Evolutionary conservation across 2,329 filamentous ascomycete genomes (phyloP).

Genomic region (Aspergillus calidoustus): DNA sequence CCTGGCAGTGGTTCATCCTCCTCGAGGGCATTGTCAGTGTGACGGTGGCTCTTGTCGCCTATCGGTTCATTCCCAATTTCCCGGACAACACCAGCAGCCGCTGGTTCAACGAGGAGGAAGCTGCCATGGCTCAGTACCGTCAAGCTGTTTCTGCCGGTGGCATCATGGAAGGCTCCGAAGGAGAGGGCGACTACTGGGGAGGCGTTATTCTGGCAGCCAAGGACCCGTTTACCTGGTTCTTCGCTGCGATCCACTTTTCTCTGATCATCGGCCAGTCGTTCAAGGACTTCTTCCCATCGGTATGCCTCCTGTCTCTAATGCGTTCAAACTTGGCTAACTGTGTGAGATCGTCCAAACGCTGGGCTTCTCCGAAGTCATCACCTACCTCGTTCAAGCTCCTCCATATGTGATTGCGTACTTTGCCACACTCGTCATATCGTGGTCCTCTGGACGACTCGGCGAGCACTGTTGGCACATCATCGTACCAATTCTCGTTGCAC

Average conservation of each 20-base stretch:
- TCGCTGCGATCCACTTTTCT: conserved; percentile 15
- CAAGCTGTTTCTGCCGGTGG: conserved; percentile 15
- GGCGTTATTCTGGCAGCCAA: conserved; percentile 16
- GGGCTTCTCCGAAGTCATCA: conserved; percentile 15
- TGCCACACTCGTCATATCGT: conserved; percentile 13
- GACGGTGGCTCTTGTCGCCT: conserved; percentile 7
- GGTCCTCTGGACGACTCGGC: conserved; percentile 12
- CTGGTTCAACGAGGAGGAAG: conserved; percentile 17
- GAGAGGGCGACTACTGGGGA: background rate
- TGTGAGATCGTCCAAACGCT: conserved; percentile 15
- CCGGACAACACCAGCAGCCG: conserved; percentile 9
- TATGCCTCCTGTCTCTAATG: background rate
- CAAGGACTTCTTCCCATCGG: conserved; percentile 21
- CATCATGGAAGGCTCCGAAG: conserved; percentile 8
- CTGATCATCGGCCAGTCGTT: conserved; percentile 19
- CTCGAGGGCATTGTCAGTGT: conserved; percentile 18
- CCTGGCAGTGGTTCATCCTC: conserved; percentile 18
- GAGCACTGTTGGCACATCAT: conserved; percentile 21
- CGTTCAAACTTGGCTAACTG: background rate
- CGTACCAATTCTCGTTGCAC: conserved; percentile 10
- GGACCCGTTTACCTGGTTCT: conserved; percentile 18
- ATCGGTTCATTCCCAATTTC: conserved; percentile 16
- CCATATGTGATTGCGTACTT: conserved; percentile 18
- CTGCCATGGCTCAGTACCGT: conserved; percentile 17
- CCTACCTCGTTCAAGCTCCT: conserved; percentile 17